Conservation (phyloP, 1,284 basidiomycete genomes). For the Irpex sp. region DNA sequence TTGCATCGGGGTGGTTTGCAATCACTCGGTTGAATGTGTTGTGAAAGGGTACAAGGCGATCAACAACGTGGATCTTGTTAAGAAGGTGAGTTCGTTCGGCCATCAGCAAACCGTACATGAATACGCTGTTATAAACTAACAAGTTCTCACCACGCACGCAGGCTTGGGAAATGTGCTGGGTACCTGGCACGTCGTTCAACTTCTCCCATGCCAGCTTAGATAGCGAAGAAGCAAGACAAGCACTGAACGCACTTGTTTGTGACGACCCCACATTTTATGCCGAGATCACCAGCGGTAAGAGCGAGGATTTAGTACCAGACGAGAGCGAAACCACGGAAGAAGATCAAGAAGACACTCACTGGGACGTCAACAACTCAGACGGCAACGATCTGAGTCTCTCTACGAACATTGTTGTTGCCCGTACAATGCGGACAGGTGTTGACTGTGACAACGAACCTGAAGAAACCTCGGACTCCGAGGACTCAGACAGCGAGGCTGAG, state of each 20-base stretch:
- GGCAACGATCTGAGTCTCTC: background rate
- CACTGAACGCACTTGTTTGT: background rate
- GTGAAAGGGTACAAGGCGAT: background rate
- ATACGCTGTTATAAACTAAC: background rate
- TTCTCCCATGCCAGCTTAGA: background rate
- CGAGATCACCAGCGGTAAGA: background rate
- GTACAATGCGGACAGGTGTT: background rate
- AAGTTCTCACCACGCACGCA: background rate
- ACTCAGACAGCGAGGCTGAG: background rate
- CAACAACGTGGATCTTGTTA: background rate
- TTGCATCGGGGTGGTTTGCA: background rate
- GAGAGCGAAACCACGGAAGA: background rate
- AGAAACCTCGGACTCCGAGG: background rate
- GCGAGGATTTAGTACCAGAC: background rate
- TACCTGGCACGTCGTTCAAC: background rate
- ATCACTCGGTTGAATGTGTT: background rate
- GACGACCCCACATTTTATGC: background rate
- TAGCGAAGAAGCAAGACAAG: background rate
- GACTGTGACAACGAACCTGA: background rate
- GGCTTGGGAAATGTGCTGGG: background rate
- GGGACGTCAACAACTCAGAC: background rate
- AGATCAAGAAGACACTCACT: background rate
- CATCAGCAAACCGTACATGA: background rate
- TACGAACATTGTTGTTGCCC: background rate
- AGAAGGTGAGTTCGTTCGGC: background rate